These are phyloP conservation scores for Colletotrichum horii DNA, from an alignment of 2,329 filamentous ascomycete species.

Conservation along the genomic window DNA sequence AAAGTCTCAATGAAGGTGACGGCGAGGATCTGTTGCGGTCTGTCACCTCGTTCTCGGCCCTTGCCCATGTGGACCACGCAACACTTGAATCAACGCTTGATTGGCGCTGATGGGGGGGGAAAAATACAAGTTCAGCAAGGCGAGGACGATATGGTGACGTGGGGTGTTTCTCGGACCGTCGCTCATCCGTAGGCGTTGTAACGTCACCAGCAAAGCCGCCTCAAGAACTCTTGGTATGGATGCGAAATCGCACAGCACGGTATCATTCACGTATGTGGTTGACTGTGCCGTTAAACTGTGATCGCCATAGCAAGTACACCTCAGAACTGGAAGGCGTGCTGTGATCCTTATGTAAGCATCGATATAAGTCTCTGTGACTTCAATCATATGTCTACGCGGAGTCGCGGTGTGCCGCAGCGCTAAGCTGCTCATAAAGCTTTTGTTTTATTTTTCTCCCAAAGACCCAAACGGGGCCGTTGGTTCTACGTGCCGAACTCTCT, in stretches of 20 bases:
- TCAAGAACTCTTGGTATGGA: not conserved
- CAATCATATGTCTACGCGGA: not conserved
- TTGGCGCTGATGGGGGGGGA: not conserved
- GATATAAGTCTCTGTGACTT: not conserved
- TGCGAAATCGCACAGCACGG: not conserved
- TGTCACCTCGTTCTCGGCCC: not conserved
- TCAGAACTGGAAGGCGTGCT: not conserved
- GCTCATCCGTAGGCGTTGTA: slow-evolving; percentile 14
- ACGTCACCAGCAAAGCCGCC: slow-evolving; percentile 1
- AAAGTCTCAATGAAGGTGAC: not conserved
- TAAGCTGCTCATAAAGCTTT: not conserved
- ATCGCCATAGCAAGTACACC: not conserved
- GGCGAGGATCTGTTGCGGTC: not conserved
- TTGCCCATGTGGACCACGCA: not conserved
- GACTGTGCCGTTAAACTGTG: not conserved
- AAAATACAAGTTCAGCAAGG: not conserved
- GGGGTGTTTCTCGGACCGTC: not conserved
- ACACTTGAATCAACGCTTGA: not conserved
- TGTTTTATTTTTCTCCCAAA: not conserved
- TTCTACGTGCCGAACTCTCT: not conserved
- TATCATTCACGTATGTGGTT: not conserved
- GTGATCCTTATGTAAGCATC: not conserved
- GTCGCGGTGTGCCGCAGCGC: not conserved
- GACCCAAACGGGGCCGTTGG: not conserved
- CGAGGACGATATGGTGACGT: not conserved